Evolutionary conservation across 805 yeast genomes (phyloP), one percentile per base, ranked within the genome.

Genomic region (Barnettozyma californica): DNA sequence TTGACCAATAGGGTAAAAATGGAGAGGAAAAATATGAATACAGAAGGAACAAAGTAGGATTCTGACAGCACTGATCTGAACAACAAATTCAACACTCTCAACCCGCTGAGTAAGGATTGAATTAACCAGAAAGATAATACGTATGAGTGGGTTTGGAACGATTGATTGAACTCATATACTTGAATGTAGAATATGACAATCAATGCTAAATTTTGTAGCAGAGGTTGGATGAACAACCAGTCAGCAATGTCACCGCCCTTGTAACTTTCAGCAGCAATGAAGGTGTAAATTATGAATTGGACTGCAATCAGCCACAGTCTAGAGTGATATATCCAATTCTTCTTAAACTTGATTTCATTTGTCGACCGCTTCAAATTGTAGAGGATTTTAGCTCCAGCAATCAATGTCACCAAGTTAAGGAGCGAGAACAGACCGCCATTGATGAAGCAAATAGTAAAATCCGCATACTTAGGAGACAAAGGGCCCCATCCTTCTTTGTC

Each of bases 121-220:
- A 81, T 71, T 42, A 85, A 68, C 96, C 96, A 92, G 66, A 78
- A 92, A 53, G 84, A 73, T 36, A 92, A 74, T 42, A 90, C 67
- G 0, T 79, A 71, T 2, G 92, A 84, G 55, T 76, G 78, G 1
- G 97, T 81, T 20, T 87, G 77, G 39, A 68, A 73, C 10, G 81
- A 62, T 62, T 86, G 80, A 64, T 75, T 78, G 59, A 81, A 84
- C 63, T 92, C 97, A 50, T 85, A 62, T 65, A 81, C 85, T 49
- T 88, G 84, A 33, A 89, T 65, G 4, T 69, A 66, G 16, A 77
- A 62, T 0, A 81, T 85, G 5, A 85, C 76, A 2, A 74, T 43
- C 13, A 46, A 29, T 1, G 82, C 79, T 2, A 68, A 50, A 0
- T 72, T 51, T 43, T 74, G 65, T 14, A 69, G 37, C 19, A 70